Conservation (phyloP, 78 protist species). For the Chrysochromulina tobinii region DNA sequence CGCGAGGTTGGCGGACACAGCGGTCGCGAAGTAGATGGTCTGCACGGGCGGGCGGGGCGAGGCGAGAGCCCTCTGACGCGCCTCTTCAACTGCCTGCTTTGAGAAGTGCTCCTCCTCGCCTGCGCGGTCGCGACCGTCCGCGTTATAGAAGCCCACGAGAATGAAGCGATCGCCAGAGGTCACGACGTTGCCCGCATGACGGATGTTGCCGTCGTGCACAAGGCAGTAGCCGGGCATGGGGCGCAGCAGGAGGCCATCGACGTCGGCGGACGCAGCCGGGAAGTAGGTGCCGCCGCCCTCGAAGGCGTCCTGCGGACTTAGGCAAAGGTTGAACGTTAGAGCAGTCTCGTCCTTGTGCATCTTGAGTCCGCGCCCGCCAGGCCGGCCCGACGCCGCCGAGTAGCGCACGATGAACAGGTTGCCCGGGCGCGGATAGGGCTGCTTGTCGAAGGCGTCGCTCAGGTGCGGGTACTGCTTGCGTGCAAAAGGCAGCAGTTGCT, state of each 20-base stretch:
- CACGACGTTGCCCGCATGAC: conserved; percentile 3
- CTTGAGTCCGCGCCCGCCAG: conserved; percentile 6
- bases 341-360: conserved; percentile 14
- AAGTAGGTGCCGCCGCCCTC: background rate
- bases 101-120: background rate
- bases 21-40: background rate
- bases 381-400: background rate
- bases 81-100: background rate
- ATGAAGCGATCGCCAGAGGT: background rate
- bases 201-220: background rate
- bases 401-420: conserved; percentile 7
- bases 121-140: background rate
- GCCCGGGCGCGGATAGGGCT: background rate
- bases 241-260: background rate
- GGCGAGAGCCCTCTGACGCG: background rate
- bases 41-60: background rate
- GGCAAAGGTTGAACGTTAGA: background rate
- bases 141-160: conserved; percentile 2
- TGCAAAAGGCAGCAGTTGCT: background rate
- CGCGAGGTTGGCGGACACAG: background rate
- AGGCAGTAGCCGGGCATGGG: background rate
- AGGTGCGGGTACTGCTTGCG: background rate
- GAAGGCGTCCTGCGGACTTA: background rate
- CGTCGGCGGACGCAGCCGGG: background rate
- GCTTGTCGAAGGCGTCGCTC: background rate